Conservation (phyloP, 2,329 filamentous ascomycete species). For the Fusarium sp. region DNA sequence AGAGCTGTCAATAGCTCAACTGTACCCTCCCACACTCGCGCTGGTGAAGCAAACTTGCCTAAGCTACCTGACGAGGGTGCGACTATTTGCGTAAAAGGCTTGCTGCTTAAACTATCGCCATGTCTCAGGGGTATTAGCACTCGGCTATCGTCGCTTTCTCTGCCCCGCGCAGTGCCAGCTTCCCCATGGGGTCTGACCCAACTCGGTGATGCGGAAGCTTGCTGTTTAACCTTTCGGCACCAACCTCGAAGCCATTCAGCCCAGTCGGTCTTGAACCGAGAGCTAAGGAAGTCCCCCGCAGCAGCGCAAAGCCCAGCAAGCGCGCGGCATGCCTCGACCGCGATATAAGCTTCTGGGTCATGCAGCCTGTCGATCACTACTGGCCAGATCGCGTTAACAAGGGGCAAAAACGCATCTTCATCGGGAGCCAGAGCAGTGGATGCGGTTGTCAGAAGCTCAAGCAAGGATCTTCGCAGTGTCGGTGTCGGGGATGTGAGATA, state of each 20-base stretch:
- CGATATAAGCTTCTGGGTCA: conserved; percentile 76
- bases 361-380: conserved; percentile 77
- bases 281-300: conserved; percentile 84
- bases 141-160: conserved; percentile 35
- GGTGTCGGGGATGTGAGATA: conserved; percentile 90
- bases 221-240: conserved; percentile 59
- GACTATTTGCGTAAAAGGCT: conserved; percentile 15
- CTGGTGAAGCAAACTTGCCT: conserved; percentile 70
- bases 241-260: conserved; percentile 63
- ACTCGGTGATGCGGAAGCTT: conserved; percentile 48
- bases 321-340: conserved; percentile 76
- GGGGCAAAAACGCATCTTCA: conserved; percentile 85
- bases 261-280: conserved; percentile 82
- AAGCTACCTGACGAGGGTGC: conserved; percentile 54
- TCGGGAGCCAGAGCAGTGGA: conserved; percentile 78
- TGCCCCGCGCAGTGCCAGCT: conserved; percentile 32
- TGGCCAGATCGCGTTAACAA: conserved; percentile 93
- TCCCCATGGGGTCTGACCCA: conserved; percentile 35
- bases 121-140: conserved; percentile 53
- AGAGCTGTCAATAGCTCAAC: conserved; percentile 70
- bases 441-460: conserved; percentile 80
- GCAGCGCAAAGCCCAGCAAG: conserved; percentile 75
- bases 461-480: conserved; percentile 79
- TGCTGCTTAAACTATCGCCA: conserved; percentile 40
- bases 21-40: conserved; percentile 73